A percentile compares a stretch with the other conserved stretches of the same genome.
phyloP scores from a whole-genome alignment of 1,139 yeast genomes.

The Candida sanyaensis region DNA sequence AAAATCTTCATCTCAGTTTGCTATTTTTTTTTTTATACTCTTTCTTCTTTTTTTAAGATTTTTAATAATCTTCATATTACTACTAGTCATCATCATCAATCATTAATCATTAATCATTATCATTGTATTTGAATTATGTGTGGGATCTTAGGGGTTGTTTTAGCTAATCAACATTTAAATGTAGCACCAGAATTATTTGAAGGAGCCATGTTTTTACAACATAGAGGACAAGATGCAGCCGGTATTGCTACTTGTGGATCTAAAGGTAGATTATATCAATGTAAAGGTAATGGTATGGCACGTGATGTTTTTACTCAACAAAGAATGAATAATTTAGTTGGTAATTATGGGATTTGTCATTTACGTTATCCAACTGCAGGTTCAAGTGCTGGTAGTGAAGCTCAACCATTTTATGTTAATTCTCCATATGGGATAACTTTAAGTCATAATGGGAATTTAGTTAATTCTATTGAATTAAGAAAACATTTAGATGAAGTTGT shows the following conservation, averaged over 20 bases:
- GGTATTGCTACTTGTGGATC: slow-evolving; percentile 97
- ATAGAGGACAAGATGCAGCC: slow-evolving; percentile 99
- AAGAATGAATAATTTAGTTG: slow-evolving; percentile 77
- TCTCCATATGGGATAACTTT: too few relatives aligned
- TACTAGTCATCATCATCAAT: too few relatives aligned
- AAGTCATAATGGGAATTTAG: too few relatives aligned
- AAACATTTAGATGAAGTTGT: too few relatives aligned
- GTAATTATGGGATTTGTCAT: slow-evolving; percentile 95
- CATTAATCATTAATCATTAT: neutral
- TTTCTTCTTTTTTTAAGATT: too few relatives aligned
- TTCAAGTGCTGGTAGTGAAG: slow-evolving; percentile 94
- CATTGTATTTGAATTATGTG: slow-evolving; percentile 56
- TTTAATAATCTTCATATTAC: neutral
- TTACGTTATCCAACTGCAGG: slow-evolving; percentile 98
- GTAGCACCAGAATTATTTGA: slow-evolving; percentile 92
- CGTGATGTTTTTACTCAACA: slow-evolving; percentile 90
- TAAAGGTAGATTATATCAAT: slow-evolving; percentile 91
- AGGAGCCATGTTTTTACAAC: slow-evolving; percentile 92
- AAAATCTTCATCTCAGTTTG: too few relatives aligned
- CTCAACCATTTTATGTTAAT: slow-evolving; percentile 98
- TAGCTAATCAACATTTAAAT: slow-evolving; percentile 70
- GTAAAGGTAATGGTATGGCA: slow-evolving; percentile 99
- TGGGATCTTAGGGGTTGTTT: slow-evolving; percentile 88
- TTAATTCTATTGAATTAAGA: too few relatives aligned
- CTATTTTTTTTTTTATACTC: too few relatives aligned